Evolutionary conservation across 495 filamentous ascomycete genomes (phyloP).

Genomic region (Xylona heveae): DNA sequence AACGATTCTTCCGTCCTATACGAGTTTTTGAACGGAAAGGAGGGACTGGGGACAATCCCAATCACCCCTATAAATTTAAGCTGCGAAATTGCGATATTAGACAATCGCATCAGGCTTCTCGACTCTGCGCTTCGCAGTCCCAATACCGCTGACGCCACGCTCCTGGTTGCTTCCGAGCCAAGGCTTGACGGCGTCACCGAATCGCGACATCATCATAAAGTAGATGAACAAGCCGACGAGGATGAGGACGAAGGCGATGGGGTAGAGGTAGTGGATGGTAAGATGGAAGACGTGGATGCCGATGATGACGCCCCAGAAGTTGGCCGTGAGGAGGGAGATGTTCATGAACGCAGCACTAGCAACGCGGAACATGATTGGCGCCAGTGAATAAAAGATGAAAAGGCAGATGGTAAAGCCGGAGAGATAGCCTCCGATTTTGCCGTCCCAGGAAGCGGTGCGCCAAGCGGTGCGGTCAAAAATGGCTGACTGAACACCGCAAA

Average conservation of each 20-base stretch:
- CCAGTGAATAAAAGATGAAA: constrained; percentile 66
- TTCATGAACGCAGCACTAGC: constrained; percentile 89
- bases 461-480: constrained; percentile 76
- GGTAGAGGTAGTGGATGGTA: constrained; percentile 73
- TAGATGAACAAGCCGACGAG: constrained; percentile 50
- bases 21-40: no score
- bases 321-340: constrained; percentile 78
- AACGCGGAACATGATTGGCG: constrained; percentile 72
- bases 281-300: constrained; percentile 71
- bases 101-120: constrained; percentile 19
- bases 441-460: constrained; percentile 41
- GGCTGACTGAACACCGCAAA: constrained; percentile 74
- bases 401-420: constrained; percentile 73
- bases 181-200: constrained; percentile 87
- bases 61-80: no score
- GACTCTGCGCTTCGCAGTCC: constrained; percentile 70
- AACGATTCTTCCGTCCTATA: no score
- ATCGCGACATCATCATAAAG: constrained; percentile 48
- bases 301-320: constrained; percentile 93
- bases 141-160: constrained; percentile 55
- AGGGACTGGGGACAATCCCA: no score
- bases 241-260: constrained; percentile 84
- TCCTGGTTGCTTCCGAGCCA: constrained; percentile 83
- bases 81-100: no score
- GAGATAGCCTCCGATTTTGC: constrained; percentile 54